Conservation (phyloP, 1,284 basidiomycete genomes). For the Cryptococcus sp. region DNA sequence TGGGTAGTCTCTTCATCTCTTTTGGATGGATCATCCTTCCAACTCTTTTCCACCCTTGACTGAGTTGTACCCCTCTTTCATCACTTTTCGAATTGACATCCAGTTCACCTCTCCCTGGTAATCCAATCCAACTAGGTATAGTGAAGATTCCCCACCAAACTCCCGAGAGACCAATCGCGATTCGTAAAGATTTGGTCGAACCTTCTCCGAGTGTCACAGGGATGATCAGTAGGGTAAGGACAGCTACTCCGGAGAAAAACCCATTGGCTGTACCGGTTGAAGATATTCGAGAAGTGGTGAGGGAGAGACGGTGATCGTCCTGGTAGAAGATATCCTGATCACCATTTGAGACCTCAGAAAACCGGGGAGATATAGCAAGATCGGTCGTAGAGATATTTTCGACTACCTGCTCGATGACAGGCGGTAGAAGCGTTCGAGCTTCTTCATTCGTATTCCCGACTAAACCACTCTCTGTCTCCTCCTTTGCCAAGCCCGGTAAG, state of each 20-base stretch:
- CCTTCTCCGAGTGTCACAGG: slow-evolving; percentile 65
- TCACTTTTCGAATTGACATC: slow-evolving; percentile 39
- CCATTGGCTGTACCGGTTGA: slow-evolving; percentile 77
- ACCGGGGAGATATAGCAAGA: slow-evolving; percentile 1
- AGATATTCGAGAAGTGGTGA: slow-evolving; percentile 71
- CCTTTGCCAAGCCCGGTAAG: slow-evolving; percentile 67
- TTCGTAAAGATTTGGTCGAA: slow-evolving; percentile 65
- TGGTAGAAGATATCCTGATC: not conserved
- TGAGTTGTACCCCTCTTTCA: slow-evolving; percentile 8
- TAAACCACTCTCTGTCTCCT: slow-evolving; percentile 53
- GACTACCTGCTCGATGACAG: slow-evolving; percentile 12
- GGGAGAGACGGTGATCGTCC: slow-evolving; percentile 56
- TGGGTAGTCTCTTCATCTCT: slow-evolving; percentile 66
- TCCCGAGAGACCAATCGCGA: slow-evolving; percentile 74
- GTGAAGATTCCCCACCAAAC: slow-evolving; percentile 80
- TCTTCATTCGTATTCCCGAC: not conserved
- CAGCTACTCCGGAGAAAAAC: slow-evolving; percentile 63
- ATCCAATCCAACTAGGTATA: slow-evolving; percentile 66
- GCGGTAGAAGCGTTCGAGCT: slow-evolving; percentile 11
- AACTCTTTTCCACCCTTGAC: slow-evolving; percentile 33
- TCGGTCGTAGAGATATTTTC: slow-evolving; percentile 14
- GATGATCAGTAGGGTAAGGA: slow-evolving; percentile 68
- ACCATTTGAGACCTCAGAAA: not conserved
- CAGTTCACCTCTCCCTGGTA: slow-evolving; percentile 50
- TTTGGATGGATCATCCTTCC: slow-evolving; percentile 61